A percentile compares a stretch with the other conserved stretches of the same genome.
Conservation (phyloP, 164 flowering plant species). For the Umbilicus rupestris region DNA sequence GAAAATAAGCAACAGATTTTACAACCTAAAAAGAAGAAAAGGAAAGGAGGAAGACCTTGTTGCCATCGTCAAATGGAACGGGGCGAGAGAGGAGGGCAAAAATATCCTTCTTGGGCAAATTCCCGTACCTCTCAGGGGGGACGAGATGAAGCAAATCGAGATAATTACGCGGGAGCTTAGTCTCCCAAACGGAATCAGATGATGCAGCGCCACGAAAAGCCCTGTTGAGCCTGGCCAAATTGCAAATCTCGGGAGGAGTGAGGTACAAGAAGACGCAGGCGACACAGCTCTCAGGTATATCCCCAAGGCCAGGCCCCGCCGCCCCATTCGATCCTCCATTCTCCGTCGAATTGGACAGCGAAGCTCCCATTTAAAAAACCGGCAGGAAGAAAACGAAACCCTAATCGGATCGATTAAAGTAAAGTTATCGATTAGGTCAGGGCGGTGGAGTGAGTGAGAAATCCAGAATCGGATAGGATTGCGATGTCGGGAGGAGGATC, state of each 20-base stretch:
- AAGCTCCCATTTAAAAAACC: conserved; percentile 38
- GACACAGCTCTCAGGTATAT: conserved; percentile 95
- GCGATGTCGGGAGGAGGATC: no score
- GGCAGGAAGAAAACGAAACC: no score
- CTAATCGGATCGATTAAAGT: background rate
- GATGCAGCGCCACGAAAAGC: conserved; percentile 97
- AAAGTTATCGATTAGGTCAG: no score
- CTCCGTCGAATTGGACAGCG: conserved; percentile 61
- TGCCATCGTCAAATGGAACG: conserved; percentile 58
- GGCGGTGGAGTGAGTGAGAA: no score
- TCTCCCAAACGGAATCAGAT: conserved; percentile 87
- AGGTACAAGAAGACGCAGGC: conserved; percentile 78
- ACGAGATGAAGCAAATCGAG: conserved; percentile 48
- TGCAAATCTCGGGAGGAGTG: conserved; percentile 98
- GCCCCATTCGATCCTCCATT: conserved; percentile 36
- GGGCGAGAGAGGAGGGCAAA: conserved; percentile 83
- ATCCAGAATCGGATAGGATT: no score
- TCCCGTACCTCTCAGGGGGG: conserved; percentile 32
- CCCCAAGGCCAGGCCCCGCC: conserved; percentile 90
- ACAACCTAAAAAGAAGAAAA: background rate
- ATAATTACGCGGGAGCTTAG: conserved; percentile 74
- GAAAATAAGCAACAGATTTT: background rate
- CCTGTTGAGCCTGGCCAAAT: conserved; percentile 78
- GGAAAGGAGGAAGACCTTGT: conserved; percentile 36
- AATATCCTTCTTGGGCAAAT: conserved; percentile 63